These are phyloP conservation scores for Corylus avellana DNA, from an alignment of 306 rosid species.

Conservation along the genomic window DNA sequence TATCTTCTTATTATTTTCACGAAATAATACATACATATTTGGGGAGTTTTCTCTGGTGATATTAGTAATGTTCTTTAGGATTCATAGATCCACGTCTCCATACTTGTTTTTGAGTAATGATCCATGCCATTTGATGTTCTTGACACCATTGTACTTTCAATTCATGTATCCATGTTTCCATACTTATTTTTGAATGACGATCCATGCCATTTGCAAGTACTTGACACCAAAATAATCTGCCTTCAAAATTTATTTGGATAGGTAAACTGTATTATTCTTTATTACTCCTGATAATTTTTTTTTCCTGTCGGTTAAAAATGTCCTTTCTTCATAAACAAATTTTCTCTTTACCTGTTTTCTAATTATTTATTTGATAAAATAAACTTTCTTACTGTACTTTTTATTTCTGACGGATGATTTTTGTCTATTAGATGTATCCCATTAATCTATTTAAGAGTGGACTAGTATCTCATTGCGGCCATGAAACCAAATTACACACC, in stretches of 20 bases:
- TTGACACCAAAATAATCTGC: slow-evolving; percentile 13
- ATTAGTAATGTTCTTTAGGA: background rate
- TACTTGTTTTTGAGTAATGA: background rate
- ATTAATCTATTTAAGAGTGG: no score
- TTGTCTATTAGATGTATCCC: background rate
- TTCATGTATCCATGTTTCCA: background rate
- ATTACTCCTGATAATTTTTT: slow-evolving; percentile 12
- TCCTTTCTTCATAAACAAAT: background rate
- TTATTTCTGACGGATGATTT: background rate
- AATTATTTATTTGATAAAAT: background rate
- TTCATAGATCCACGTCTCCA: background rate
- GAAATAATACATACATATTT: background rate
- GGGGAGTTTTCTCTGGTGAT: background rate
- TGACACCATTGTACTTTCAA: background rate
- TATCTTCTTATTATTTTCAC: background rate
- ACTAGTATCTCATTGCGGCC: no score
- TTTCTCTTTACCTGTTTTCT: background rate
- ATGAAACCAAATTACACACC: no score
- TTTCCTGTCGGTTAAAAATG: background rate
- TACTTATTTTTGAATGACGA: background rate
- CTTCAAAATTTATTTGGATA: slow-evolving; percentile 8
- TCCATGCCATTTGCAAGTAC: slow-evolving; percentile 9
- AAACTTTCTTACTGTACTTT: background rate
- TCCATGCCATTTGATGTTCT: background rate
- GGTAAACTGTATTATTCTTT: background rate